phyloP scores from a whole-genome alignment of 768 basidiomycete genomes.

The Boletus fagicola region DNA sequence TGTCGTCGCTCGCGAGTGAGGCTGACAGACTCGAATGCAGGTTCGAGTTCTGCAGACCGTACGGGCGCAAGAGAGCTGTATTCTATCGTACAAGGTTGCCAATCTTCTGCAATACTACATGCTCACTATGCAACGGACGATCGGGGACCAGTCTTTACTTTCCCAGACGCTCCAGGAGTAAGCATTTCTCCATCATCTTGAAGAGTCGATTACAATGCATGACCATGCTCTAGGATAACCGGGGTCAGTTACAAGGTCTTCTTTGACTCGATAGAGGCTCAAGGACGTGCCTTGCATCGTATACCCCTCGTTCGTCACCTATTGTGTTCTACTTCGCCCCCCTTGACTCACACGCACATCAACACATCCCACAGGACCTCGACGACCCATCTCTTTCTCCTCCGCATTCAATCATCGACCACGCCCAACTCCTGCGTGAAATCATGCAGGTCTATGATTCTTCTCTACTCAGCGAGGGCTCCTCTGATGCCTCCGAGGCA shows the following conservation, averaged over 20 bases:
- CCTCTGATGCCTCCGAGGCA: conserved; percentile 10
- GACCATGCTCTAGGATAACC: conserved; percentile 57
- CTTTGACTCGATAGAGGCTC: conserved; percentile 82
- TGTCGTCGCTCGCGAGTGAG: background rate
- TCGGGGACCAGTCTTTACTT: conserved; percentile 79
- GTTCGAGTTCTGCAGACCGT: conserved; percentile 91
- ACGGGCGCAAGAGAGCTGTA: conserved; percentile 89
- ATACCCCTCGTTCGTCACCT: conserved; percentile 48
- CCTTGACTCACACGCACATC: background rate
- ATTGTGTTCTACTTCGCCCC: background rate
- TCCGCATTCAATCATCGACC: conserved; percentile 77
- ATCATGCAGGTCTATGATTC: conserved; percentile 88
- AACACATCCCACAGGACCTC: conserved; percentile 43
- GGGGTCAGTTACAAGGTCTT: conserved; percentile 80
- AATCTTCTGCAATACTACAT: conserved; percentile 95
- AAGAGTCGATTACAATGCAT: background rate
- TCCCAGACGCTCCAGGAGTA: conserved; percentile 80
- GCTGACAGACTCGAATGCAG: conserved; percentile 36
- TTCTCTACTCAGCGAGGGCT: conserved; percentile 65
- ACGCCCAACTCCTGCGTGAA: conserved; percentile 80
- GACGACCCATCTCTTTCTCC: conserved; percentile 73
- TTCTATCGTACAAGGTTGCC: conserved; percentile 88
- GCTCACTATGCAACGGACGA: conserved; percentile 88
- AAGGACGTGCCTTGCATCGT: conserved; percentile 64
- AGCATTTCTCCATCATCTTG: conserved; percentile 18